Evolutionary conservation across 306 rosid genomes (phyloP), one percentile per base, ranked within the genome.

Genomic region (Fagus crenata): DNA sequence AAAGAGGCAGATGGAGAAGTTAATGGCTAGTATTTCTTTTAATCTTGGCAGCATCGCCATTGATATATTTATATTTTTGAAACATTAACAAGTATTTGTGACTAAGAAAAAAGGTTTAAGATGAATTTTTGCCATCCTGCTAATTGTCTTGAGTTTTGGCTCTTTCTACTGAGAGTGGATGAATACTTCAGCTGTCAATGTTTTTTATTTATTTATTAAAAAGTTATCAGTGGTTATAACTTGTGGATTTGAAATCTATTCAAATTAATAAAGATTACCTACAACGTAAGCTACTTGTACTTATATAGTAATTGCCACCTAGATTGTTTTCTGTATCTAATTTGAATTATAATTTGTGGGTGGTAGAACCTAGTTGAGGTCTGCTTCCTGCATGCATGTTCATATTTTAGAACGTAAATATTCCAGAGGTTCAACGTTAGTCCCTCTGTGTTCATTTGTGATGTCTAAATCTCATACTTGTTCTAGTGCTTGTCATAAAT

Each of bases 311-410:
- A 42, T 14, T 13, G 46, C 14, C 37, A 49, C 11, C 51, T 67
- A 39, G 33, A n/a, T 5, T 13, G 17, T 39, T 67, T 37, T 67
- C 43, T 39, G 31, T 17, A 39, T 5, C 8, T 63, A 40, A 46
- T 7, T 9, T 7, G 12, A 58, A 58, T 58, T 58, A 58, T 28
- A 58, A 18, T 58, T 7, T 58, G 37, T 58, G 65, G 31, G 4
- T 67, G 39, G 51, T 54, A 42, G 28, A 70, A 60, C 67, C 76
- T 59, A 60, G 35, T 69, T 49, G 5, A 36, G 58, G 35, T 42
- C 41, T 22, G 53, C 55, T 72, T 22, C 15, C 3, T 8, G 39
- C 40, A 18, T 33, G 14, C 28, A 22, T 22, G 28, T 22, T 0
- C 28, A 22, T 22, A 22, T 22, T 22, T 22, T 41, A 65, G 7